These are phyloP conservation scores for Nothophoma quercina DNA, from an alignment of 2,329 filamentous ascomycete genomes.

Conservation along the genomic window DNA sequence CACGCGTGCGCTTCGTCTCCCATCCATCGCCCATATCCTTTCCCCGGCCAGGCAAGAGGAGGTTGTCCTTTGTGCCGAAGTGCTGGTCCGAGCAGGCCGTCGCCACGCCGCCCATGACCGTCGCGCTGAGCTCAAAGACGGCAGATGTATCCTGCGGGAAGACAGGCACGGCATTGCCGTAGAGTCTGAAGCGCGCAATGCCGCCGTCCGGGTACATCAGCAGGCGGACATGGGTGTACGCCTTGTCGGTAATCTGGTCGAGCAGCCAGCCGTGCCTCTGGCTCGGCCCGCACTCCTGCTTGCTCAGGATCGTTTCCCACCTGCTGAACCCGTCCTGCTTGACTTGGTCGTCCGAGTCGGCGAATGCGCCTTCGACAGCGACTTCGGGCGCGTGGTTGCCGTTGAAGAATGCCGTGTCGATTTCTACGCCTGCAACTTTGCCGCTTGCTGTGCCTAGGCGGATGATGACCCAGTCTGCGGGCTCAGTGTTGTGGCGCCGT, in stretches of 20 bases:
- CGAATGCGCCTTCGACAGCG: slow-evolving; percentile 77
- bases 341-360: slow-evolving; percentile 64
- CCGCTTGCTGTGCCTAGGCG: slow-evolving; percentile 71
- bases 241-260: slow-evolving; percentile 62
- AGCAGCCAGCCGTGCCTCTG: slow-evolving; percentile 78
- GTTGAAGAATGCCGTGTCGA: slow-evolving; percentile 82
- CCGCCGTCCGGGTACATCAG: slow-evolving; percentile 89
- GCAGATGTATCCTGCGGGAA: slow-evolving; percentile 72
- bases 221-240: slow-evolving; percentile 80
- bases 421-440: slow-evolving; percentile 75
- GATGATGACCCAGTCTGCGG: slow-evolving; percentile 68
- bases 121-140: slow-evolving; percentile 78
- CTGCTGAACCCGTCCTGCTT: slow-evolving; percentile 48
- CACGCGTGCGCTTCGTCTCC: slow-evolving; percentile 80
- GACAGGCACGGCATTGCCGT: slow-evolving; percentile 77
- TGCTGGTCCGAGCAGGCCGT: slow-evolving; percentile 82
- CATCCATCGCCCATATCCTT: slow-evolving; percentile 89
- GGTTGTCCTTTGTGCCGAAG: slow-evolving; percentile 81
- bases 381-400: slow-evolving; percentile 84
- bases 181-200: slow-evolving; percentile 80
- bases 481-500: slow-evolving; percentile 64
- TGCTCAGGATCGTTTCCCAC: slow-evolving; percentile 76
- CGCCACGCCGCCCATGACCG: slow-evolving; percentile 79
- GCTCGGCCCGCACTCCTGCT: slow-evolving; percentile 76
- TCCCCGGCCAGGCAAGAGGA: slow-evolving; percentile 79